phyloP scores from a whole-genome alignment of 768 basidiomycete genomes.

The Tricholoma sp. region DNA sequence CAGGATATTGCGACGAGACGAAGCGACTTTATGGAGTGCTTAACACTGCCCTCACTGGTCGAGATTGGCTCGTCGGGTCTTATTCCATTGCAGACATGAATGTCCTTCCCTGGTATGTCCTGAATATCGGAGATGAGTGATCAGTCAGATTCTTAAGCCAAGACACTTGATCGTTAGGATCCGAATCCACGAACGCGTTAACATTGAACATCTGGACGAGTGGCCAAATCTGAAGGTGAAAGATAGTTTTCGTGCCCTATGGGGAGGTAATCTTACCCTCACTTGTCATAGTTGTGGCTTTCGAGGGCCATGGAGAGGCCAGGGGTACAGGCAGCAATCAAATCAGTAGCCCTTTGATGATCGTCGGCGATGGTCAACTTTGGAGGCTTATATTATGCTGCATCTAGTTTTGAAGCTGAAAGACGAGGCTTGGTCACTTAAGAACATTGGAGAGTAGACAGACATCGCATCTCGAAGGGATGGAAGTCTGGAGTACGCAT shows the following conservation, averaged over 20 bases:
- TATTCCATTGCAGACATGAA: slow-evolving; percentile 74
- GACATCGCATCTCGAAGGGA: no score
- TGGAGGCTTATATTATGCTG: no score
- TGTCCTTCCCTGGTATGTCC: slow-evolving; percentile 51
- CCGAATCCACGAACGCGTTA: slow-evolving; percentile 37
- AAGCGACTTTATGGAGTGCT: slow-evolving; percentile 81
- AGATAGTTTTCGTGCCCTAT: not conserved
- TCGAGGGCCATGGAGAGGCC: slow-evolving; percentile 15
- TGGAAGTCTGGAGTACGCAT: no score
- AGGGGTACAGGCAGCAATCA: slow-evolving; percentile 15
- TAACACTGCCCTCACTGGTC: slow-evolving; percentile 65
- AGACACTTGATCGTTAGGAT: slow-evolving; percentile 40
- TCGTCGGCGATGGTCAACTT: not conserved
- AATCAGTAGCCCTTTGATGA: slow-evolving; percentile 2
- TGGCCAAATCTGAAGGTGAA: slow-evolving; percentile 21
- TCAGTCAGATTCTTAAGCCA: not conserved
- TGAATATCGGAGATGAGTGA: not conserved
- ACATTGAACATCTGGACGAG: slow-evolving; percentile 15
- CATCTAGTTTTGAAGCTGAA: no score
- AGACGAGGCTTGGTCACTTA: no score
- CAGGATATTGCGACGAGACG: slow-evolving; percentile 78
- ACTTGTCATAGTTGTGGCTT: slow-evolving; percentile 17
- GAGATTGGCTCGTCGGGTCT: slow-evolving; percentile 76
- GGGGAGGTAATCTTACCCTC: not conserved
- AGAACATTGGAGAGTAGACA: no score